Percentiles rank a stretch among this genome's conserved stretches.
phyloP scores from a whole-genome alignment of 257 asterid species.

The Solanum medicagineum region DNA sequence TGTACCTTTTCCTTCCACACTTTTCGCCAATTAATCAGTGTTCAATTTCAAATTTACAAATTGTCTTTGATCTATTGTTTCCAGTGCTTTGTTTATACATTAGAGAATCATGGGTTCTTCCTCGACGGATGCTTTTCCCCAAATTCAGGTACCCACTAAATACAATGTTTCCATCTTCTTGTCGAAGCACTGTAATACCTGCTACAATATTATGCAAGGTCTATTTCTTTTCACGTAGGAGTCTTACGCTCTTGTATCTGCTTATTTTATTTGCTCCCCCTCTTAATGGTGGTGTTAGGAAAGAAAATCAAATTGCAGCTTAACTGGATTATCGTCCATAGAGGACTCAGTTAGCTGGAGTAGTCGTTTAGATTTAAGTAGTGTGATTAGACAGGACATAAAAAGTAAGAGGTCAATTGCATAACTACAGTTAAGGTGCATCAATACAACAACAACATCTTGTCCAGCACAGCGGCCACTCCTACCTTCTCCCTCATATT shows the following conservation, averaged over 20 bases:
- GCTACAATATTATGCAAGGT: neutral
- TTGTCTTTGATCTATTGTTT: neutral
- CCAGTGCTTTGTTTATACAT: neutral
- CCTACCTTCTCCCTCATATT: no score
- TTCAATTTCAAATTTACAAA: neutral
- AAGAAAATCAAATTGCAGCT: neutral
- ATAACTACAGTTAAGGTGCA: no score
- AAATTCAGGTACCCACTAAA: slow-evolving; percentile 24
- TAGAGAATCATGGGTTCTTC: slow-evolving; percentile 22
- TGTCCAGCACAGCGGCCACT: no score
- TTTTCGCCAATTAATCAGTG: neutral
- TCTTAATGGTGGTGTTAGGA: neutral
- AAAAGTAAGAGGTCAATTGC: neutral
- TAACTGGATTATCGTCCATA: neutral
- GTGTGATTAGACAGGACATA: neutral
- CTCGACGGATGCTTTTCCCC: slow-evolving; percentile 23
- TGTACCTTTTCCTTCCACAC: neutral
- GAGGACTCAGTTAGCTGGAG: neutral
- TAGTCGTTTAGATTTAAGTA: neutral
- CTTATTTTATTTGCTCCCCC: neutral
- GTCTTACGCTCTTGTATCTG: neutral
- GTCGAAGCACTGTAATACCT: neutral
- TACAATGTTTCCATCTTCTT: neutral
- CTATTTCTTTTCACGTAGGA: neutral
- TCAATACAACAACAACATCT: no score